phyloP scores from a whole-genome alignment of 140 eudicot species.

The Oenanthe javanica region DNA sequence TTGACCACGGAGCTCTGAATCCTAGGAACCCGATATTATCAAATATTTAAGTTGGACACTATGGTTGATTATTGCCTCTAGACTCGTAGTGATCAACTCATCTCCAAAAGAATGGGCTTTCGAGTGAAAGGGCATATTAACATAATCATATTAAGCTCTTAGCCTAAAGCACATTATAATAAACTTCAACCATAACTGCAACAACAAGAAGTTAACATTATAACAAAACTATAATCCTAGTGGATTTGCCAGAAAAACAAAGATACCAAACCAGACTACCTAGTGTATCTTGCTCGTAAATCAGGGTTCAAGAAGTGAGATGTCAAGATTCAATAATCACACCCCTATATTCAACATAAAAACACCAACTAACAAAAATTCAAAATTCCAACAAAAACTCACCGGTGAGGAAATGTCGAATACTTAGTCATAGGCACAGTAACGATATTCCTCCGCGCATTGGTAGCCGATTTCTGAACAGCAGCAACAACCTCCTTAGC shows the following conservation, averaged over 20 bases:
- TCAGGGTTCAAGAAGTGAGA: not conserved
- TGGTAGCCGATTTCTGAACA: constrained; percentile 64
- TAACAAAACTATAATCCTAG: not conserved
- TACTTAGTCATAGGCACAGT: constrained; percentile 84
- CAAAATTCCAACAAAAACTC: not conserved
- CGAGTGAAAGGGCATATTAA: not conserved
- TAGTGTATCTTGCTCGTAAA: not conserved
- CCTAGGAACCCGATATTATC: not conserved
- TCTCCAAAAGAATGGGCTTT: not conserved
- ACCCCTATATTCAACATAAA: not conserved
- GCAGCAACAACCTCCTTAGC: constrained; percentile 73
- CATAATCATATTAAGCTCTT: not conserved
- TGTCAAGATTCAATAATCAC: not conserved
- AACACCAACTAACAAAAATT: not conserved
- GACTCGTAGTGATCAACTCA: not conserved
- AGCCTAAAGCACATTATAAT: not conserved
- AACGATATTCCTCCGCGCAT: constrained; percentile 78
- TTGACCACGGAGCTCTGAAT: not conserved
- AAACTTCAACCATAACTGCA: not conserved
- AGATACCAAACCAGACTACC: not conserved
- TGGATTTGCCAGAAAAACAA: not conserved
- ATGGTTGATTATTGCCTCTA: not conserved
- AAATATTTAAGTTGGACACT: not conserved
- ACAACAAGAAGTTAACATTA: not conserved
- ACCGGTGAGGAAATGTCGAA: constrained; percentile 93